Conservation (phyloP, 805 yeast genomes). For the Lachancea cidri region DNA sequence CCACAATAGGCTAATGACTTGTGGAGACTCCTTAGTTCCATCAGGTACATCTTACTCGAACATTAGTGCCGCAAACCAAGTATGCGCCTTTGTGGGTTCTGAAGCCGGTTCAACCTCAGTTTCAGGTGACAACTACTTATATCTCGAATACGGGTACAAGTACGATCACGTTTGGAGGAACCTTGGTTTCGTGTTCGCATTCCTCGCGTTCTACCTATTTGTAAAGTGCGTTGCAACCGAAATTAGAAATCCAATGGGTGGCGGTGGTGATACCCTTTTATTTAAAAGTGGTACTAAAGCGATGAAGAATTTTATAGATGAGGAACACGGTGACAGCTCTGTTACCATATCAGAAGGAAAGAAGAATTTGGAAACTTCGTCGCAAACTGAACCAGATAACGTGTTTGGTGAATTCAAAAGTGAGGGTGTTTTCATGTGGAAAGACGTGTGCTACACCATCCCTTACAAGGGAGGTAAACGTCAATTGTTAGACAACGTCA, state of each 20-base stretch:
- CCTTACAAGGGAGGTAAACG: conserved; percentile 38
- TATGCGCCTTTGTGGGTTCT: conserved; percentile 62
- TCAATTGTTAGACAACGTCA: conserved; percentile 46
- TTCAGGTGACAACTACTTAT: conserved; percentile 55
- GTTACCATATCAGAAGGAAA: conserved; percentile 9
- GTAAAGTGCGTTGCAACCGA: conserved; percentile 22
- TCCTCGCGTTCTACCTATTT: conserved; percentile 18
- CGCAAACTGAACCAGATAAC: conserved; percentile 4
- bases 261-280: conserved; percentile 40
- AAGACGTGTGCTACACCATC: conserved; percentile 31
- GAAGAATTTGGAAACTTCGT: conserved; percentile 3
- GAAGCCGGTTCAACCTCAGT: conserved; percentile 48
- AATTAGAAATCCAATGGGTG: conserved; percentile 21
- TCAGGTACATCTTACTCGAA: conserved; percentile 47
- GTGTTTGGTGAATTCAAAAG: conserved; percentile 27
- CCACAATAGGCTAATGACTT: conserved; percentile 26
- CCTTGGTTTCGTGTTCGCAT: conserved; percentile 60
- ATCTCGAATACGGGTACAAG: conserved; percentile 43
- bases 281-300: conserved; percentile 45
- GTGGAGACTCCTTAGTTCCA: conserved; percentile 43
- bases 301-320: conserved; percentile 11
- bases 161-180: conserved; percentile 74
- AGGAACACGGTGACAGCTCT: conserved; percentile 14
- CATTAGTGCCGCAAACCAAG: conserved; percentile 32
- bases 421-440: conserved; percentile 31